Base-by-base conservation (phyloP, 371 early-diverging fungal species). In the Circinella umbellata region DNA sequence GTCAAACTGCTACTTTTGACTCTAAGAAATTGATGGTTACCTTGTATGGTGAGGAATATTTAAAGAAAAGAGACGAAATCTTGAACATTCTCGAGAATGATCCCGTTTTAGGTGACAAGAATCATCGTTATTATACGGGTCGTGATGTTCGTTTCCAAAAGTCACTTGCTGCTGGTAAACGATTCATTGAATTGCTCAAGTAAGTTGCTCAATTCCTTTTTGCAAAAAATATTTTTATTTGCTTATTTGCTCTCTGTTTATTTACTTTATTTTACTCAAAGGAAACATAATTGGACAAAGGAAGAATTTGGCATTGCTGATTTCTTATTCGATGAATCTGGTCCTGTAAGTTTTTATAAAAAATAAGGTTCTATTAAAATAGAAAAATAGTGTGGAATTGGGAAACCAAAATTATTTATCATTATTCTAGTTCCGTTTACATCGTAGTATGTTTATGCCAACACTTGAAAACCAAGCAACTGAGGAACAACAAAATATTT, bases 401-500 rank as follows among this genome's bases (percentile, higher is more conserved):
- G 64, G 7, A 57, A 61, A 36, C 38, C 74, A 57, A 61, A 64
- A 27, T 10, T 10, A 18, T 10, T 57, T 11, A 34, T 34, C 48
- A 35, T 51, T 18, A 27, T 27, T 27, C 27, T 11, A 83, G 83
- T 81, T 85, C 64, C 80, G 82, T 39, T 64, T 85, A 59, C 91
- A 91, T 72, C 80, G 86, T 4, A 76, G 80, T 48, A 91, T 92
- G 92, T 93, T 93, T 71, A 87, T 90, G 71, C 92, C 92, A 4
- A 88, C 90, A 8, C 73, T 93, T 54, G 76, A 84, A 67, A 85
- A 83, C 66, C 92, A 92, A 77, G 90, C 86, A 18, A 88, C 89
- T 4, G 85, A 85, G 27, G 93, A 91, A 73, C 93, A 93, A 74
- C 75, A 86, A 62, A 79, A 82, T 65, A 47, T 80, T 47, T 92